Percentiles rank a stretch among this genome's conserved stretches.
phyloP scores from a whole-genome alignment of 305 asterid species.

The Salvia sclarea region DNA sequence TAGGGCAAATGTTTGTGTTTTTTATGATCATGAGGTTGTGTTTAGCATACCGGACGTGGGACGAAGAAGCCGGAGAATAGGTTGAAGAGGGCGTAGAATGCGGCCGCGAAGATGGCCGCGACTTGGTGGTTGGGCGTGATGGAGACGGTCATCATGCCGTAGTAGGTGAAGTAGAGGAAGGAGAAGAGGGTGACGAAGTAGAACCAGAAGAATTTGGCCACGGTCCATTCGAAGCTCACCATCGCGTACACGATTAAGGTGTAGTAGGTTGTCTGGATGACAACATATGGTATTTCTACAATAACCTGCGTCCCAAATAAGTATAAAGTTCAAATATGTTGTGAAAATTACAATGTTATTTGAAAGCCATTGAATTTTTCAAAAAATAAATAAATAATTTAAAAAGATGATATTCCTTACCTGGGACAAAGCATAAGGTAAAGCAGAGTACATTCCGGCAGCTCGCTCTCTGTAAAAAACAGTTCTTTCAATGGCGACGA shows the following conservation, averaged over 20 bases:
- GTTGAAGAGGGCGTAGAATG: constrained; percentile 75
- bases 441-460: constrained; percentile 93
- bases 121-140: constrained; percentile 95
- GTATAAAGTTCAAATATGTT: too few relatives aligned
- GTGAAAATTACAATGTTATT: too few relatives aligned
- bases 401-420: constrained; percentile 47
- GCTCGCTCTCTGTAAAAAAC: constrained; percentile 92
- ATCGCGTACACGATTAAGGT: constrained; percentile 74
- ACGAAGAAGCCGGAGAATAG: constrained; percentile 88
- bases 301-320: constrained; percentile 47
- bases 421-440: constrained; percentile 97
- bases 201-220: constrained; percentile 87
- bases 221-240: constrained; percentile 87
- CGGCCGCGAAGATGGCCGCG: constrained; percentile 83
- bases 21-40: background rate
- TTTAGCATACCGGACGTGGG: constrained; percentile 78
- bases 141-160: constrained; percentile 93
- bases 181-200: constrained; percentile 71
- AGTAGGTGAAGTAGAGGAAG: constrained; percentile 87
- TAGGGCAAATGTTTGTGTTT: background rate
- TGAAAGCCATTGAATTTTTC: too few relatives aligned
- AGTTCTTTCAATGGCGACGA: constrained; percentile 86
- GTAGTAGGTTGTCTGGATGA: constrained; percentile 67
- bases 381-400: too few relatives aligned
- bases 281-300: constrained; percentile 67